These are phyloP conservation scores for Ophiostoma sp. DNA, from an alignment of 2,329 filamentous ascomycete species.

Conservation along the genomic window DNA sequence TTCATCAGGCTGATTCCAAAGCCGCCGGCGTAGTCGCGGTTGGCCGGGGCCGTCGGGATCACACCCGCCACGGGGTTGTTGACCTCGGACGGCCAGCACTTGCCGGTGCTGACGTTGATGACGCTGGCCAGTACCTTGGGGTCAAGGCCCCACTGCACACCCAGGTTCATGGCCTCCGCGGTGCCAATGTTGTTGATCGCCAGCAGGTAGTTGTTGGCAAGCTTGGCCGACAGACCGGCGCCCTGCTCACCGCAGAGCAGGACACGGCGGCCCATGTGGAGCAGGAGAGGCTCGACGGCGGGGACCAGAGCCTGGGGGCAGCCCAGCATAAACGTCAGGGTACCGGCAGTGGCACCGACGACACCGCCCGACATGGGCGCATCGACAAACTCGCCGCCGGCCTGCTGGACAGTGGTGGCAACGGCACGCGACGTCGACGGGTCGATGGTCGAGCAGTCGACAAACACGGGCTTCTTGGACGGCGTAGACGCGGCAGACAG, in stretches of 20 bases:
- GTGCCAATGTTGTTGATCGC: conserved; percentile 85
- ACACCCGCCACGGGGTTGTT: conserved; percentile 95
- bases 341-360: conserved; percentile 82
- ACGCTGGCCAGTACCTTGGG: conserved; percentile 71
- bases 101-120: conserved; percentile 92
- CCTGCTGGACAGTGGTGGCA: conserved; percentile 60
- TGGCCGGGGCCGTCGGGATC: conserved; percentile 71
- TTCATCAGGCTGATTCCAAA: conserved; percentile 78
- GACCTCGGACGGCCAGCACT: conserved; percentile 91
- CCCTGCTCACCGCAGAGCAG: conserved; percentile 84
- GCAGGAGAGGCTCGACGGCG: conserved; percentile 67
- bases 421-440: conserved; percentile 79
- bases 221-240: conserved; percentile 83
- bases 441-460: conserved; percentile 97
- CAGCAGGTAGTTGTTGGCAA: conserved; percentile 96
- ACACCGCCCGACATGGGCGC: conserved; percentile 97
- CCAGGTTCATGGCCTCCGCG: conserved; percentile 66
- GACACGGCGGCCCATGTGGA: conserved; percentile 82
- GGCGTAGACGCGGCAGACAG: conserved; percentile 52
- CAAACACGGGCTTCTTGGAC: conserved; percentile 66
- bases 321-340: conserved; percentile 95
- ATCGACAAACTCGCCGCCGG: conserved; percentile 74
- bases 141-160: conserved; percentile 61
- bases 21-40: conserved; percentile 72
- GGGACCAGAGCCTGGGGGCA: conserved; percentile 61